A percentile compares a stretch with the other conserved stretches of the same genome.
phyloP scores from a whole-genome alignment of 2,329 filamentous ascomycete species.

The Trichoderma pleuroti region DNA sequence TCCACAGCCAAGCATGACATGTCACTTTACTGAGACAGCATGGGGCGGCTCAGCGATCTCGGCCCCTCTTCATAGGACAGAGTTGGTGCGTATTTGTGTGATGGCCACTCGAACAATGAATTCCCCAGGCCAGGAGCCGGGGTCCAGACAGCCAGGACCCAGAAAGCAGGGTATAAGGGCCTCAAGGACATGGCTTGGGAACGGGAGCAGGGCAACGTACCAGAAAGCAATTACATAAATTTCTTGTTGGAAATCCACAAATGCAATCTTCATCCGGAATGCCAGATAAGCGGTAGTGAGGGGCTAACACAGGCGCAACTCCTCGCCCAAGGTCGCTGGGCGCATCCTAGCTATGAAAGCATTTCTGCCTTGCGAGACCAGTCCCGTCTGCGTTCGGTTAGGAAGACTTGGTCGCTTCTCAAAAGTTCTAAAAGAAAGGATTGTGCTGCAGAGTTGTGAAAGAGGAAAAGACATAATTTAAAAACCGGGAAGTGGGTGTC shows the following conservation, averaged over 20 bases:
- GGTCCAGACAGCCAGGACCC: neutral
- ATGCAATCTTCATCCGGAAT: no score
- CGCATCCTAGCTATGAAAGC: neutral
- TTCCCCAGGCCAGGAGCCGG: neutral
- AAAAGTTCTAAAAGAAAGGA: neutral
- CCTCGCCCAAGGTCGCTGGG: neutral
- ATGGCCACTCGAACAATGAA: neutral
- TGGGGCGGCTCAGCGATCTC: neutral
- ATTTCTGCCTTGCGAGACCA: neutral
- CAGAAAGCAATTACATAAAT: neutral
- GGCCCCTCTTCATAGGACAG: neutral
- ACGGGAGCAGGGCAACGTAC: neutral
- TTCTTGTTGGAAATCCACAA: neutral
- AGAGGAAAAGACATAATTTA: neutral
- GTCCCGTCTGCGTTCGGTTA: neutral
- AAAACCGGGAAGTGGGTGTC: neutral
- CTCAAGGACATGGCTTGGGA: neutral
- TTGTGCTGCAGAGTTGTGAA: neutral
- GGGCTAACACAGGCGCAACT: neutral
- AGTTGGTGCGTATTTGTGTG: neutral
- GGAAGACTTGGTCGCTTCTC: neutral
- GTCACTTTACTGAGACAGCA: conserved; percentile 12
- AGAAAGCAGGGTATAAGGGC: neutral
- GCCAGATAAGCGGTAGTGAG: neutral
- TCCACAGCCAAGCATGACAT: conserved; percentile 12